Evolutionary conservation across 768 basidiomycete species (phyloP), one percentile per base, ranked within the genome.

Genomic region (Gelatoporia subvermispora): DNA sequence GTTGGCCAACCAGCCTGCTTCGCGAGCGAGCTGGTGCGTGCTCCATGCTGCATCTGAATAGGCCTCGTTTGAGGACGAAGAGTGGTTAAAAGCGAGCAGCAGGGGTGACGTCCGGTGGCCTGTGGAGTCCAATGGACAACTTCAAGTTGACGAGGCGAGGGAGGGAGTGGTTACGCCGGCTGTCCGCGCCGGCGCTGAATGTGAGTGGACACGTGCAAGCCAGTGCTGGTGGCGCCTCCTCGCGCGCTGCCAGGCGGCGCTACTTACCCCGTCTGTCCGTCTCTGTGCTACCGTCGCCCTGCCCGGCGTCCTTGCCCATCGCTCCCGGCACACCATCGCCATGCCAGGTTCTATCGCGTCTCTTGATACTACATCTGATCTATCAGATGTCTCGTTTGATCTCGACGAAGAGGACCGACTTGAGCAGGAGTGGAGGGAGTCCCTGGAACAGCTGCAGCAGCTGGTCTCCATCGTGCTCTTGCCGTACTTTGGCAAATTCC

Each of bases 371-470:
- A 65, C 78, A 37, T 76, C 67, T 3, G 54, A 71, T 45, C 69
- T 71, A 17, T 75, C 76, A 11, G 66, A 67, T 35, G 59, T 53
- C 47, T 81, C 78, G 28, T 80, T 78, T 62, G 81, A 82, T 63
- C 62, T 57, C 23, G 74, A 75, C 54, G 86, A 88, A 49, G 88
- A 92, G 59, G 79, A 74, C 35, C 71, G 85, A 41, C 87, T 88
- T 2, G 88, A 93, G 66, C 77, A 86, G 63, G 93, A 96, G 70
- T 95, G 93, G 93, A 85, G 93, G 59, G 93, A 96, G 66, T 89
- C 86, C 60, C 60, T 95, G 43, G 70, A 83, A 51, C 92, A 96
- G 64, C 75, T 96, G 39, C 84, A 88, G 62, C 79, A 91, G 62
- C 78, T 95, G 17, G 67, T 89, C 45, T 78, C 86, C 34, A 73